A percentile compares a stretch with the other conserved stretches of the same genome.
phyloP scores from a whole-genome alignment of 139 green algal genomes.

The Chlamydomonas schloesseri region DNA sequence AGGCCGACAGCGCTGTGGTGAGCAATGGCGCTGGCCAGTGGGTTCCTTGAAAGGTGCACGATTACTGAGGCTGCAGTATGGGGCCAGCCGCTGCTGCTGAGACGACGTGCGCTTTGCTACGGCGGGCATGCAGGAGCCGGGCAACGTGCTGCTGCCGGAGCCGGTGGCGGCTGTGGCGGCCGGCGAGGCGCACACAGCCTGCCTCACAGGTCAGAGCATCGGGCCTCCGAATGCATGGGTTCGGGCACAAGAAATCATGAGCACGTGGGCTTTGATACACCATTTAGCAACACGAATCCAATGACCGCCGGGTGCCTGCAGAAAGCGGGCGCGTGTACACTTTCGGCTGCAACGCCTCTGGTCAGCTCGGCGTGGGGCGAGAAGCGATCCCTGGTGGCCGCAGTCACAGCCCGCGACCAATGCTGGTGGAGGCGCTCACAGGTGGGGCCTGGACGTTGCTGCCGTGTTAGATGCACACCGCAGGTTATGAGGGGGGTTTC shows the following conservation, averaged over 20 bases:
- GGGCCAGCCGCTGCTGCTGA: no score
- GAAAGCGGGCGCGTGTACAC: constrained; percentile 1
- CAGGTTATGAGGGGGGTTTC: no score
- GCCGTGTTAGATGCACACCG: no score
- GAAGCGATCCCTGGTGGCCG: neutral
- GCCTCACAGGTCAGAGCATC: neutral
- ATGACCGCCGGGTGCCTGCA: no score
- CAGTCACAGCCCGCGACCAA: neutral
- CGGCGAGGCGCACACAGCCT: neutral
- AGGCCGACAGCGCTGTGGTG: neutral
- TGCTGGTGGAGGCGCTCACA: neutral
- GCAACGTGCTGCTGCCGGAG: neutral
- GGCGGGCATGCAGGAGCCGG: neutral
- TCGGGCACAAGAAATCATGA: neutral
- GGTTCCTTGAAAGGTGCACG: no score
- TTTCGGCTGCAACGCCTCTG: neutral
- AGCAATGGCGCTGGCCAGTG: neutral
- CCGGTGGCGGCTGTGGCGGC: neutral
- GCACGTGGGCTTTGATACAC: neutral
- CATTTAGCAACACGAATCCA: no score
- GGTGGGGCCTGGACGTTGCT: no score
- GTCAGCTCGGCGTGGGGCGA: neutral
- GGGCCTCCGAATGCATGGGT: neutral
- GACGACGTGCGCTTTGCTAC: no score
- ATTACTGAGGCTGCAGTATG: no score